A percentile compares a stretch with the other conserved stretches of the same genome.
Evolutionary conservation across 2,329 filamentous ascomycete species (phyloP).

Genomic region (Onygenales sp.): DNA sequence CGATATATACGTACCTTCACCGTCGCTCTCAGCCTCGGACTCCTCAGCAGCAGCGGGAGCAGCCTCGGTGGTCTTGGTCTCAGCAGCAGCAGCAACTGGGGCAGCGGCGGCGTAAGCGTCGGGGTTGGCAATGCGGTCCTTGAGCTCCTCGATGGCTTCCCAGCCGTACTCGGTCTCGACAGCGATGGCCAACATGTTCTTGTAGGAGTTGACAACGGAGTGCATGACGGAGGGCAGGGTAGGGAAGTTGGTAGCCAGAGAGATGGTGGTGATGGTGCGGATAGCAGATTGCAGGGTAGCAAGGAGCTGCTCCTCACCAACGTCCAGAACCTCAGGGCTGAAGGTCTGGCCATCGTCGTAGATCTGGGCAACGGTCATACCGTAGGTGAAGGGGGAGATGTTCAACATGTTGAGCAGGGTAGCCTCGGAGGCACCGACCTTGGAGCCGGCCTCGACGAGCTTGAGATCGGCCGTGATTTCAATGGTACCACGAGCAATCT

Average conservation of each 20-base stretch:
- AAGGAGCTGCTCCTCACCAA: conserved; percentile 89
- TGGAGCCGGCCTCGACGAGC: conserved; percentile 84
- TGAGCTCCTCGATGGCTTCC: conserved; percentile 93
- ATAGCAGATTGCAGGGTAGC: conserved; percentile 72
- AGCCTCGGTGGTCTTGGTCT: conserved; percentile 42
- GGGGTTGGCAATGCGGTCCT: conserved; percentile 99
- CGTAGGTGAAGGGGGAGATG: conserved; percentile 99
- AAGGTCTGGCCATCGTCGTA: conserved; percentile 97
- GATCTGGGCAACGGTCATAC: conserved; percentile 91
- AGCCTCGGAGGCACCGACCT: conserved; percentile 98
- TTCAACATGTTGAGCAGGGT: conserved; percentile 99
- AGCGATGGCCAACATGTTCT: conserved; percentile 75
- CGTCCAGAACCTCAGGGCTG: conserved; percentile 75
- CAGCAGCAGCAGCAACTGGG: conserved; percentile 54
- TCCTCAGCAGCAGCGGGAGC: conserved; percentile 48
- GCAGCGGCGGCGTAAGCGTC: conserved; percentile 85
- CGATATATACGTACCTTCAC: conserved; percentile 36
- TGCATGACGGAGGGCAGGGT: conserved; percentile 94
- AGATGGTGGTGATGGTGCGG: conserved; percentile 78
- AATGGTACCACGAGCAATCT: conserved; percentile 99
- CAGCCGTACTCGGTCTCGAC: conserved; percentile 85
- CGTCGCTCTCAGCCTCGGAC: conserved; percentile 56
- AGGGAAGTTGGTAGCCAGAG: conserved; percentile 87
- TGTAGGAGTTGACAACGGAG: conserved; percentile 95
- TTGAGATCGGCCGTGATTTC: conserved; percentile 98